Base-by-base conservation (phyloP, 2,329 filamentous ascomycete genomes). In the Botrytis medusae region DNA sequence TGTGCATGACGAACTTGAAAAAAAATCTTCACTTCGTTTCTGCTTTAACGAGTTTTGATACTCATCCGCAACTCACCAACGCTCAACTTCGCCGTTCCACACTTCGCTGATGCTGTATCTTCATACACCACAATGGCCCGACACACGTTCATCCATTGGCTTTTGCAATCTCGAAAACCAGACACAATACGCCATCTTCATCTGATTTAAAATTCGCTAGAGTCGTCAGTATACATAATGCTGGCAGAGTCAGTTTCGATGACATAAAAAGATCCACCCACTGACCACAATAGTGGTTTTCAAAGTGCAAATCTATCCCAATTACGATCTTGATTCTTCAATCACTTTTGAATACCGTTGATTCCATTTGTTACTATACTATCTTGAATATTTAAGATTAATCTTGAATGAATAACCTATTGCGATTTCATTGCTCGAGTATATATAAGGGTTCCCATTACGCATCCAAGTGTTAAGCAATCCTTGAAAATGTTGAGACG, bases 201-300 rank as follows among this genome's bases (percentile, higher is more conserved):
- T 54, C 51, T 18, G 51, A 29, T 54, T 29, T 29, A 16, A 16
- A 16, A 54, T 16, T n/a, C 14, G n/a, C 51, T 18, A 54, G 51
- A 54, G 4, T 54, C 51, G 25, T 54, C 51, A 29, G n/a, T 54
- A 54, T 4, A 14, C 48, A 51, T 14, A 29, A 54, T 54, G 51
- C 51, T 29, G 51, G 51, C 51, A 54, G 14, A n/a, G 51, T 54
- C 51, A 54, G 25, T 54, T 54, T 54, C 51, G 14, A 29, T 54
- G 51, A 54, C 51, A 54, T 54, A 54, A 54, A 54, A 54, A 54
- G 51, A 54, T 54, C 51, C 51, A 54, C 51, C 51, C n/a, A 54
- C 25, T 29, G 51, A 29, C 25, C 51, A 25, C 12, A 54, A 54
- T 54, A 29, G 51, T 54, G 51, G 51, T 54, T 54, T 54, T 16